A percentile compares a stretch with the other conserved stretches of the same genome.
Conservation (phyloP, 1,284 basidiomycete species). For the Trichosporon coremiiforme region DNA sequence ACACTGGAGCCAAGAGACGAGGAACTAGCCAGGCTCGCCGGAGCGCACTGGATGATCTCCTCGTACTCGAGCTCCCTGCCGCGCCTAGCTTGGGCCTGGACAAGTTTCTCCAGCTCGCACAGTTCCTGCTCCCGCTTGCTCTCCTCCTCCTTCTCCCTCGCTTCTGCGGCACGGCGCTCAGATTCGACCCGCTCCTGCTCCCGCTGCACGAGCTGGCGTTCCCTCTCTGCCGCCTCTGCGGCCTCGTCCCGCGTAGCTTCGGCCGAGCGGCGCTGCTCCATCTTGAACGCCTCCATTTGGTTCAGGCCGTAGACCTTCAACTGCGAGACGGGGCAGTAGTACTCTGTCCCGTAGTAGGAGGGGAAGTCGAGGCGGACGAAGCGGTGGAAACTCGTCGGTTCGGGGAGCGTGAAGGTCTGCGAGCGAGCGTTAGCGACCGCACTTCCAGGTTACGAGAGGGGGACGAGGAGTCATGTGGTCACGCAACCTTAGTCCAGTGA, state of each 20-base stretch:
- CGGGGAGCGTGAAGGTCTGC: conserved; percentile 64
- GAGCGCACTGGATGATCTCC: conserved; percentile 27
- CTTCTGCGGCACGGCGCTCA: conserved; percentile 48
- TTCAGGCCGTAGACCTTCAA: conserved; percentile 94
- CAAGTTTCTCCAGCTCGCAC: conserved; percentile 45
- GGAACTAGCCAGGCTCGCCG: conserved; percentile 1
- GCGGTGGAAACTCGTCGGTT: conserved; percentile 81
- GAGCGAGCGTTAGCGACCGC: conserved; percentile 57
- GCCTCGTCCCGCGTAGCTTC: conserved; percentile 42
- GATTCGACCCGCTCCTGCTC: conserved; percentile 60
- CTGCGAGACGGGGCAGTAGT: conserved; percentile 92
- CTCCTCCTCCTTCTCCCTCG: conserved; percentile 36
- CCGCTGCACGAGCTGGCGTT: conserved; percentile 32
- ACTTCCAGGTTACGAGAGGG: background rate
- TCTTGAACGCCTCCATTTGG: conserved; percentile 93
- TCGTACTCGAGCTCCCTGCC: conserved; percentile 18
- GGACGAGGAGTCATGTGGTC: background rate
- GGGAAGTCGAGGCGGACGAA: conserved; percentile 94
- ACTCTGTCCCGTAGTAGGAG: conserved; percentile 91
- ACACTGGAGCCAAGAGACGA: background rate
- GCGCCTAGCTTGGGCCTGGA: conserved; percentile 43
- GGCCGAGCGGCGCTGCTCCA: conserved; percentile 63
- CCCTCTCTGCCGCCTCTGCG: conserved; percentile 33
- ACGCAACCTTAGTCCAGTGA: background rate
- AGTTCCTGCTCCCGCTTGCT: conserved; percentile 43